phyloP scores from a whole-genome alignment of 106 monocot species.

The Dendrobium huoshanense region DNA sequence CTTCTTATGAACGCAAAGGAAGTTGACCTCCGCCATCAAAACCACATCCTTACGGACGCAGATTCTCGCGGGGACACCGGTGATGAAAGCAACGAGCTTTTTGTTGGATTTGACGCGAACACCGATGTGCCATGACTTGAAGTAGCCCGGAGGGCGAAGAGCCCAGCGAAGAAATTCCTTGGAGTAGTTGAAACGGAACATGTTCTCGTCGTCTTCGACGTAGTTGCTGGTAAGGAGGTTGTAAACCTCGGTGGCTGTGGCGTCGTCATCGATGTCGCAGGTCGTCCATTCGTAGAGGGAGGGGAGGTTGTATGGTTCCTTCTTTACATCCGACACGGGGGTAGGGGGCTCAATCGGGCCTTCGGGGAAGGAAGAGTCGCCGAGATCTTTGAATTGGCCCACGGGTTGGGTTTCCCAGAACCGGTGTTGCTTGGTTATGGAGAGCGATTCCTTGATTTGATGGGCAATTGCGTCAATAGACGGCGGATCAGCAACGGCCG shows the following conservation, averaged over 20 bases:
- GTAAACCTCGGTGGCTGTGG: slow-evolving; percentile 58
- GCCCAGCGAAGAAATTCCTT: slow-evolving; percentile 76
- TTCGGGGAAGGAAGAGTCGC: slow-evolving; percentile 41
- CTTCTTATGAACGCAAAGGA: slow-evolving; percentile 82
- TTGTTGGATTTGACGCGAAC: slow-evolving; percentile 51
- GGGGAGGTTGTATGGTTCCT: slow-evolving; percentile 73
- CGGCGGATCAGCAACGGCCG: not conserved
- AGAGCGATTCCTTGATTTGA: slow-evolving; percentile 50
- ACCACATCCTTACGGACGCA: slow-evolving; percentile 43
- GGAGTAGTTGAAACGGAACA: slow-evolving; percentile 93
- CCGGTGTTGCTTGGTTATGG: slow-evolving; percentile 41
- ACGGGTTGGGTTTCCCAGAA: slow-evolving; percentile 96
- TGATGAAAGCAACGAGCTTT: slow-evolving; percentile 90
- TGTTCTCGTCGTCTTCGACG: slow-evolving; percentile 93
- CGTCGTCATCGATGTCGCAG: slow-evolving; percentile 60
- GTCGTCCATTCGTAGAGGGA: slow-evolving; percentile 70
- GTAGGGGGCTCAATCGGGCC: slow-evolving; percentile 67
- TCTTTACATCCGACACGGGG: slow-evolving; percentile 49
- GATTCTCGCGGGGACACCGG: slow-evolving; percentile 69
- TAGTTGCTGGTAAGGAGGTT: slow-evolving; percentile 69
- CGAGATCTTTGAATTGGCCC: slow-evolving; percentile 70
- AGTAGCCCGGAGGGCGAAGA: slow-evolving; percentile 66
- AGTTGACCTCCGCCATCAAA: slow-evolving; percentile 76
- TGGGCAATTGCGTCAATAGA: slow-evolving; percentile 39
- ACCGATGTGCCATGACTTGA: slow-evolving; percentile 77